Base-by-base conservation (phyloP, 768 basidiomycete genomes). In the Suillus paluster region DNA sequence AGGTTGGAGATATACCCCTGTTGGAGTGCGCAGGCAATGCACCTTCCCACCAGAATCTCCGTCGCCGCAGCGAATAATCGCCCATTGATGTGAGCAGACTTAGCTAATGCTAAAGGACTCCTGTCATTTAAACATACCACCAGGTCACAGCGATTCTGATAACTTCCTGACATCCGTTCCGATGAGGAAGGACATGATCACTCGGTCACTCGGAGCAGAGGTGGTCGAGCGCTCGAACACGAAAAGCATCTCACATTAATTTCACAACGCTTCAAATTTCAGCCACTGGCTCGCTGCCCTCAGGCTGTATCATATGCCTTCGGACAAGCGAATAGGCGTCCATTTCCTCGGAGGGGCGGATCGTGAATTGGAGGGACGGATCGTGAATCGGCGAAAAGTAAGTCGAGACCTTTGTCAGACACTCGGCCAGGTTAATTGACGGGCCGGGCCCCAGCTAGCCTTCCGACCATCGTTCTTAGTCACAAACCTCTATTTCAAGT, bases 41-140 rank as follows among this genome's bases (percentile, higher is more conserved):
- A 30, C 59, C 71, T 34, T 72, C 71, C 64, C 66, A 71, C 63
- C 69, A 57, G 38, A 68, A 48, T 15, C 14, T 58, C 25, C 42
- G 58, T 61, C 48, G 9, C 33, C 41, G 54, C 56, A 50, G 5
- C 19, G 11, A 14, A n/a, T 50, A 30, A 50, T 33, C 11, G 11
- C 5, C 19, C n/a, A 5, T 6, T 11, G 36, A 36, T 11, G 11
- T 2, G 36, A 36, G 36, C 36, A 50, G 48, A 27, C 27, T 50
- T 50, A 33, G 19, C 30, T 33, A 50, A 50, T n/a, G 19, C 11
- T 33, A 5, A 11, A 33, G 19, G 49, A 30, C 49, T 30, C 30
- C 49, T 50, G 11, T 27, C 11, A 27, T n/a, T 14, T 5, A 33
- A 6, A 50, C 11, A 6, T 33, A 33, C 19, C 4, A 30, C 30